A percentile compares a stretch with the other conserved stretches of the same genome.
Evolutionary conservation across 352 stramenopile species (phyloP).

Genomic region (Globisporangium acanthophoron): DNA sequence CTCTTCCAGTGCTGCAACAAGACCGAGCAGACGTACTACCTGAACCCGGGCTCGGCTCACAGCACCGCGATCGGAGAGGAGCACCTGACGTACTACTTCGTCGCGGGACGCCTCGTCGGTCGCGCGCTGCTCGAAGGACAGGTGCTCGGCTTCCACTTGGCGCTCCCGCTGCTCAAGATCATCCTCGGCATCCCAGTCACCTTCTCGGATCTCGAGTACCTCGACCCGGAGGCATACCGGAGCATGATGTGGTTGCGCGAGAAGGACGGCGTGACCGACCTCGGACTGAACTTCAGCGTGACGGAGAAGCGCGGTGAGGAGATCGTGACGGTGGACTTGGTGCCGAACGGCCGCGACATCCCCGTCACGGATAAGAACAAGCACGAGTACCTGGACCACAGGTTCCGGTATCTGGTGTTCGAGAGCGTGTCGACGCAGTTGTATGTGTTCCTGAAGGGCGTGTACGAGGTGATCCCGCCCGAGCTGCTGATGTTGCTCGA

Average conservation of each 20-base stretch:
- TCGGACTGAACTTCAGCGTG: slow-evolving; percentile 21
- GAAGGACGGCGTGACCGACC: slow-evolving; percentile 7
- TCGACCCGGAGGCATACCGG: slow-evolving; percentile 19
- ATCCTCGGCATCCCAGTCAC: slow-evolving; percentile 88
- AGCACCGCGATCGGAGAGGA: neutral
- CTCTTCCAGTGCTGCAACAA: slow-evolving; percentile 28
- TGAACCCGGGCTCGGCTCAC: slow-evolving; percentile 23
- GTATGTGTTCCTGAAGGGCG: slow-evolving; percentile 77
- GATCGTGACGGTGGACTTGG: slow-evolving; percentile 41
- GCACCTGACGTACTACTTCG: slow-evolving; percentile 32
- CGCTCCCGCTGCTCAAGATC: slow-evolving; percentile 91
- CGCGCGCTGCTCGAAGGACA: slow-evolving; percentile 70
- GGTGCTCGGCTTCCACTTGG: slow-evolving; percentile 87
- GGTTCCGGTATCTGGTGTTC: slow-evolving; percentile 88
- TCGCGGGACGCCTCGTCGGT: slow-evolving; percentile 32
- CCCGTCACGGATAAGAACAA: slow-evolving; percentile 91
- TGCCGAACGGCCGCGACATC: slow-evolving; percentile 34
- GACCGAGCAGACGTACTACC: slow-evolving; percentile 30
- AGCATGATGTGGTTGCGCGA: slow-evolving; percentile 17
- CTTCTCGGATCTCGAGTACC: slow-evolving; percentile 84
- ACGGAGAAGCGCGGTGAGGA: slow-evolving; percentile 66
- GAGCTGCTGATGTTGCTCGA: slow-evolving; percentile 92
- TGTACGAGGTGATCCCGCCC: slow-evolving; percentile 91
- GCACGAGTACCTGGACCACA: slow-evolving; percentile 80
- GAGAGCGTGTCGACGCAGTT: slow-evolving; percentile 78